These are phyloP conservation scores for Backusella morwellensis DNA, from an alignment of 192 early-diverging fungal genomes.

Conservation along the genomic window DNA sequence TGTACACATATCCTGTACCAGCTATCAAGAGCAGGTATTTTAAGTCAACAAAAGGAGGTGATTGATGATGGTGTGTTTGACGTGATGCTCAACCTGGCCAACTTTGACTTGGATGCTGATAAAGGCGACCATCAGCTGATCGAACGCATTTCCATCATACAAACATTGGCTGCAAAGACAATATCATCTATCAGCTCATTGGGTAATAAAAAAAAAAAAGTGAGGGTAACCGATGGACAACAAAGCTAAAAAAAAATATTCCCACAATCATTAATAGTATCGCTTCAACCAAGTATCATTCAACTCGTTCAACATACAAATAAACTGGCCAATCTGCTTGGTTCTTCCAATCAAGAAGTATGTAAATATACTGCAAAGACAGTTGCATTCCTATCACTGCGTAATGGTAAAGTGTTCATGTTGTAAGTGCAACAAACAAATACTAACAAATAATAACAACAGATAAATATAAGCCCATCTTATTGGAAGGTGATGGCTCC, in stretches of 20 bases:
- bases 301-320: constrained; percentile 38
- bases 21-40: constrained; percentile 13
- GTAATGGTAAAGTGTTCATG: constrained; percentile 42
- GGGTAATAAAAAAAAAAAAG: background rate
- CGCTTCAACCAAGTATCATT: constrained; percentile 52
- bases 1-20: constrained; percentile 15
- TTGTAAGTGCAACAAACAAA: background rate
- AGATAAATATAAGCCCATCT: constrained; percentile 39
- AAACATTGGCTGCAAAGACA: constrained; percentile 7
- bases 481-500: constrained; percentile 32
- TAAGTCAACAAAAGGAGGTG: constrained; percentile 16
- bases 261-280: constrained; percentile 11
- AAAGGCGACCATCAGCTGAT: background rate
- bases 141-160: background rate
- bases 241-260: background rate
- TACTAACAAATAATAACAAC: background rate
- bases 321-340: constrained; percentile 38
- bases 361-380: constrained; percentile 56
- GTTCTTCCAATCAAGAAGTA: constrained; percentile 43
- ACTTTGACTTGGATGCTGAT: background rate
- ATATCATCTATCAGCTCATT: constrained; percentile 13
- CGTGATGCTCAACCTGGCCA: background rate
- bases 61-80: constrained; percentile 9
- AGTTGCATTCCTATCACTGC: constrained; percentile 52
- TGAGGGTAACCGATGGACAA: background rate